Evolutionary conservation across 768 basidiomycete species (phyloP).

Genomic region (Russula ochroleuca): DNA sequence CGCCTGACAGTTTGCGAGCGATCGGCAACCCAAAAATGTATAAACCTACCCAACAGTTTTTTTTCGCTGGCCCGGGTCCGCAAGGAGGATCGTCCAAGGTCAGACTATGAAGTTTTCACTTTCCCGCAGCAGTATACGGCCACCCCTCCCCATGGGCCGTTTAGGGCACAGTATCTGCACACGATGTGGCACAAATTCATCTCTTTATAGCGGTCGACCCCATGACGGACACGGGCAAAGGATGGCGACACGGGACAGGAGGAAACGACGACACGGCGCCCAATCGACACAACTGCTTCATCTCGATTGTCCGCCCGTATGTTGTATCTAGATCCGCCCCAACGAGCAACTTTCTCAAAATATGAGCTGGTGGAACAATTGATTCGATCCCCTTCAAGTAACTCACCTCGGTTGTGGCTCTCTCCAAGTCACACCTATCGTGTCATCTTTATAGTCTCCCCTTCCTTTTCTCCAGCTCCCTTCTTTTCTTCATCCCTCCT

Average conservation of each 20-base stretch:
- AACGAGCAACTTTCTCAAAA: slow-evolving; percentile 13
- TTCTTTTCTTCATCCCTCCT: slow-evolving; percentile 12
- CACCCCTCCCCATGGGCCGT: not conserved
- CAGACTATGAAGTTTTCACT: slow-evolving; percentile 21
- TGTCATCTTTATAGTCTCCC: slow-evolving; percentile 27
- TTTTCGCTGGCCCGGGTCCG: slow-evolving; percentile 11
- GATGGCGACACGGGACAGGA: slow-evolving; percentile 14
- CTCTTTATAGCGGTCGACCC: not conserved
- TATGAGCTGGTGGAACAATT: slow-evolving; percentile 26
- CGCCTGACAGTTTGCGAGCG: slow-evolving; percentile 24
- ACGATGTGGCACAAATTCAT: not conserved
- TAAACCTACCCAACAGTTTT: slow-evolving; percentile 24
- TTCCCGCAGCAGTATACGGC: not conserved
- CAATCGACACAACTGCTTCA: slow-evolving; percentile 18
- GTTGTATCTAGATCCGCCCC: slow-evolving; percentile 22
- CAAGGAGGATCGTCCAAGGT: slow-evolving; percentile 23
- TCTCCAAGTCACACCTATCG: slow-evolving; percentile 20
- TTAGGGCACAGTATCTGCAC: not conserved
- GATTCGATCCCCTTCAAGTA: slow-evolving; percentile 27
- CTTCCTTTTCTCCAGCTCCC: slow-evolving; percentile 5
- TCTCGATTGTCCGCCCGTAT: slow-evolving; percentile 22
- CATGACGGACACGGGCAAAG: slow-evolving; percentile 6
- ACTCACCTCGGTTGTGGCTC: slow-evolving; percentile 28
- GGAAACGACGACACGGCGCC: slow-evolving; percentile 17
- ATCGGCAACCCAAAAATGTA: slow-evolving; percentile 28